Evolutionary conservation across 2,329 filamentous ascomycete species (phyloP), one percentile per base, ranked within the genome.

Genomic region (Pseudocercospora cruenta): DNA sequence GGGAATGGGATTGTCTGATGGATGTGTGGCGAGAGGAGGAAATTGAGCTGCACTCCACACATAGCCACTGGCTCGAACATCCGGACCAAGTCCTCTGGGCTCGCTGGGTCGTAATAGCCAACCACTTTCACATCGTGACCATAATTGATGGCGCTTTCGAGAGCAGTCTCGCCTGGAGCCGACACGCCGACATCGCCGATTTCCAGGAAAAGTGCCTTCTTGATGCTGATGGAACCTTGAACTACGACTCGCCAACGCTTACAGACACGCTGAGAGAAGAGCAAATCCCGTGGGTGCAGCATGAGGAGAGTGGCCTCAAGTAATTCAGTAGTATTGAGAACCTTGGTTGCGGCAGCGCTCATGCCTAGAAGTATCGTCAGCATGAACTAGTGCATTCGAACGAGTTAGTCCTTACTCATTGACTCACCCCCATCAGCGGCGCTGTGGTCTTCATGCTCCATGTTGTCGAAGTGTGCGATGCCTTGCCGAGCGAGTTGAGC

Each of bases 281-380:
- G 45, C 2, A 63, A 24, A 2, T 58, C 54, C 33, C 24, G 21
- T 19, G 54, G 21, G 16, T 33, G 21, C 2, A 49, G 12, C 3
- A 28, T 10, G 3, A 58, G 8, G 19, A 64, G 54, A n/a, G 60
- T 64, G 1, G 14, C 14, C 22, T 64, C 54, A 26, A 54, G 39
- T 22, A 64, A 43, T 24, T 64, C 62, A 10, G 57, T 22, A 8
- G 39, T 64, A 21, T 19, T 10, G 43, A 64, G 60, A 3, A 54
- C 45, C 24, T 39, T 53, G 14, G 43, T 7, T 10, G 22, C 47
- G n/a, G 61, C 61, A 21, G 61, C 61, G 19, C 19, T 22, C 22
- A 14, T 21, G 5, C 22, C 45, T 49, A n/a, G 4, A 10, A 24
- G 19, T 22, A 14, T 2, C 9, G 45, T 49, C 22, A 49, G 45